Conservation (phyloP, 176 grass and related monocot species). For the Puccinellia tenuiflora region DNA sequence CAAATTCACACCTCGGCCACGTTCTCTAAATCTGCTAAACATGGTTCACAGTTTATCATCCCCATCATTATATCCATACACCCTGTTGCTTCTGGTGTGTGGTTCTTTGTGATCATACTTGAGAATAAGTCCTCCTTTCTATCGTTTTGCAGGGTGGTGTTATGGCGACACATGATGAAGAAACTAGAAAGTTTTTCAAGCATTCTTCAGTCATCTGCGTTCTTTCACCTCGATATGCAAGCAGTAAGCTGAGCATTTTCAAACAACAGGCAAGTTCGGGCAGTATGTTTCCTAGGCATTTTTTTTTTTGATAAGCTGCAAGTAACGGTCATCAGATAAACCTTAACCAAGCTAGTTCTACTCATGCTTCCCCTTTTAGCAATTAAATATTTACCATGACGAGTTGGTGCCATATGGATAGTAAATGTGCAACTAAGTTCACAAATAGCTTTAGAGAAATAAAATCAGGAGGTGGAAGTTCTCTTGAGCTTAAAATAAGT, state of each 20-base stretch:
- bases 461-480: neutral
- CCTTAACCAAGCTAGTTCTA: neutral
- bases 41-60: neutral
- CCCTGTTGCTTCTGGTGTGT: neutral
- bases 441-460: neutral
- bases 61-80: neutral
- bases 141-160: slow-evolving; percentile 68
- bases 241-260: slow-evolving; percentile 93
- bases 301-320: neutral
- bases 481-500: neutral
- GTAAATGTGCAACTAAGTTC: neutral
- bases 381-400: neutral
- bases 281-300: neutral
- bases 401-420: neutral
- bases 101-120: neutral
- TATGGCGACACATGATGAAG: slow-evolving; percentile 98
- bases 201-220: slow-evolving; percentile 95
- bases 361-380: neutral
- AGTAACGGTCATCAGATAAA: neutral
- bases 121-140: neutral
- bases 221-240: slow-evolving; percentile 89
- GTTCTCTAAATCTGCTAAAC: neutral
- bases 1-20: neutral
- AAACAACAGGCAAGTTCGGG: slow-evolving; percentile 77
- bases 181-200: slow-evolving; percentile 91